Percentiles rank a stretch among this genome's conserved stretches.
Conservation (phyloP, 768 basidiomycete species). For the Pleurotus cornucopiae region DNA sequence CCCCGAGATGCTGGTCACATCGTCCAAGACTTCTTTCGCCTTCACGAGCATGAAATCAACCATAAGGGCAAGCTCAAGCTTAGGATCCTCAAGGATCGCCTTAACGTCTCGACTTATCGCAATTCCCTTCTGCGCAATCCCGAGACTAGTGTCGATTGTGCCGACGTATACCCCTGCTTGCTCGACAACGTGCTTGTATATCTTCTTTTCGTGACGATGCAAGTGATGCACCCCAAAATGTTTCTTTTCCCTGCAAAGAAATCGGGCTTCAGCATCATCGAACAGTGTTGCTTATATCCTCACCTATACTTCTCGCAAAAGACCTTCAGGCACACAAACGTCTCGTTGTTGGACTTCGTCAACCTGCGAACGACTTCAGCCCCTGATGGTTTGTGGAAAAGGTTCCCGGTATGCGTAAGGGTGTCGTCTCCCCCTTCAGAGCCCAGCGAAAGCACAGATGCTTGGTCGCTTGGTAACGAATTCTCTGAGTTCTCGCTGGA, state of each 20-base stretch:
- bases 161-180: neutral
- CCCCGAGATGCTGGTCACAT: neutral
- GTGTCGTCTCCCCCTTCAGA: too few species aligned
- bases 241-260: neutral
- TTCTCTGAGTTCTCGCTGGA: too few species aligned
- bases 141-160: neutral
- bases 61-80: neutral
- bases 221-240: neutral
- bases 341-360: slow-evolving; percentile 1
- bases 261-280: neutral
- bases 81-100: neutral
- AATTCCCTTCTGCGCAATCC: neutral
- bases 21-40: neutral
- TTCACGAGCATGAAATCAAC: neutral
- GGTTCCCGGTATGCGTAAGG: too few species aligned
- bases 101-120: neutral
- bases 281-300: neutral
- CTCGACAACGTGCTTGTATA: neutral
- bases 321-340: neutral
- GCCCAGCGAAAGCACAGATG: too few species aligned
- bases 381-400: neutral
- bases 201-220: neutral
- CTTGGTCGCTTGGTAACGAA: too few species aligned
- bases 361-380: neutral
- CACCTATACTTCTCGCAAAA: slow-evolving; percentile 5